Evolutionary conservation across 108 stramenopile species (phyloP), one percentile per base, ranked within the genome.

Genomic region (Cyclotella baltica): DNA sequence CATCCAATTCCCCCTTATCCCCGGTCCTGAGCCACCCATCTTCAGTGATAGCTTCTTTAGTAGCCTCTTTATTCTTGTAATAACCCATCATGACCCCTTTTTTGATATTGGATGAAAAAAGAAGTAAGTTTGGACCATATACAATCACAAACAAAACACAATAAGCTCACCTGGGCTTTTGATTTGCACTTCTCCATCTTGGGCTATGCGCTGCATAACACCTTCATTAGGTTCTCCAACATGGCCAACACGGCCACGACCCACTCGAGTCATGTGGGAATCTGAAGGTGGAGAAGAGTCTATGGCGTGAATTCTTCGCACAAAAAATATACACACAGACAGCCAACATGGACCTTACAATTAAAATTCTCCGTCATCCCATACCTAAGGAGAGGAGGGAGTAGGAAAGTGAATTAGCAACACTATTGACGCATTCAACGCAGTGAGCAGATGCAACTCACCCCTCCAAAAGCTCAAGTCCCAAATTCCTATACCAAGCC

Each of bases 311-410:
- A n/a, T n/a, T n/a, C n/a, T n/a, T n/a, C n/a, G n/a, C n/a, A n/a
- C n/a, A n/a, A n/a, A n/a, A n/a, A n/a, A n/a, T n/a, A n/a, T n/a
- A n/a, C n/a, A n/a, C n/a, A n/a, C n/a, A n/a, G n/a, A n/a, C n/a
- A n/a, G n/a, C n/a, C n/a, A n/a, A n/a, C n/a, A 55, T 1, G 3
- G 16, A 2, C 46, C 73, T 68, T 63, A 81, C 74, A 92, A 81
- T 92, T 92, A 86, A 92, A 92, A 56, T 92, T 92, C 78, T 92
- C 92, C 0, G 92, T 92, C 92, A 92, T 92, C 15, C 92, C 92
- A 73, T 92, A 92, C n/a, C n/a, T n/a, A n/a, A n/a, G n/a, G n/a
- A n/a, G n/a, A n/a, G n/a, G n/a, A n/a, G n/a, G n/a, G n/a, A n/a
- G n/a, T n/a, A n/a, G n/a, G n/a, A n/a, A n/a, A n/a, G n/a, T n/a